Evolutionary conservation across 2,329 filamentous ascomycete genomes (phyloP).

Genomic region (Parastagonospora nodorum): DNA sequence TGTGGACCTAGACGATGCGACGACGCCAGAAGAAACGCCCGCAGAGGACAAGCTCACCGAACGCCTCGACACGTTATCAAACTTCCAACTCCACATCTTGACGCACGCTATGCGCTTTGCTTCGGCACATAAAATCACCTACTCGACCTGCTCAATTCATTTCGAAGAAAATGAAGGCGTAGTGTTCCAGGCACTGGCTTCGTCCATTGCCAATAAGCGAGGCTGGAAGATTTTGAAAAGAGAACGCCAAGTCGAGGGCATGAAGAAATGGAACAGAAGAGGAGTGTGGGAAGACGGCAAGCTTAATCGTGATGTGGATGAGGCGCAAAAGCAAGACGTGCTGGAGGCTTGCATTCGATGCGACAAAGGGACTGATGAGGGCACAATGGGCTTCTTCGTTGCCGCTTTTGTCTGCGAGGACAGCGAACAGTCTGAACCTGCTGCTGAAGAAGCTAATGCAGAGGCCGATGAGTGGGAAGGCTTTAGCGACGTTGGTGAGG

Average conservation of each 20-base stretch:
- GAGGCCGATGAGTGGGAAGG: constrained; percentile 51
- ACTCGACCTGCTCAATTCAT: constrained; percentile 92
- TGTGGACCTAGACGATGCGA: constrained; percentile 31
- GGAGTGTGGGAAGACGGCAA: constrained; percentile 49
- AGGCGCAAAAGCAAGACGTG: constrained; percentile 43
- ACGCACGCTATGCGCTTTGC: constrained; percentile 85
- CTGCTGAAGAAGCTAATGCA: constrained; percentile 1
- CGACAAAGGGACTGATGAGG: constrained; percentile 77
- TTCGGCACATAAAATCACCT: constrained; percentile 70
- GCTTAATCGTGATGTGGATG: constrained; percentile 48
- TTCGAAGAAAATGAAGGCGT: constrained; percentile 88
- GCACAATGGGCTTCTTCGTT: constrained; percentile 95
- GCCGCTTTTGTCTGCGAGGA: constrained; percentile 76
- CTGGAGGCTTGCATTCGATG: constrained; percentile 81
- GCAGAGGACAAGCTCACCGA: constrained; percentile 46
- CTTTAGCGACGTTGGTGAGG: constrained; percentile 45
- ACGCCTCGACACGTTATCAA: constrained; percentile 74
- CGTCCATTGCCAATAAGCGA: constrained; percentile 65
- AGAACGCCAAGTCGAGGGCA: constrained; percentile 73
- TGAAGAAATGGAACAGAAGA: constrained; percentile 76
- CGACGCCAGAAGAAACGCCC: constrained; percentile 46
- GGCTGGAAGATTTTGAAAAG: constrained; percentile 81
- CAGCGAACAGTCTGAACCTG: constrained; percentile 1
- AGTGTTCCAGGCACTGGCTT: constrained; percentile 72
- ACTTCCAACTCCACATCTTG: constrained; percentile 81